These are phyloP conservation scores for Pyrenochaeta sp. DNA, from an alignment of 2,329 filamentous ascomycete species.

Conservation along the genomic window DNA sequence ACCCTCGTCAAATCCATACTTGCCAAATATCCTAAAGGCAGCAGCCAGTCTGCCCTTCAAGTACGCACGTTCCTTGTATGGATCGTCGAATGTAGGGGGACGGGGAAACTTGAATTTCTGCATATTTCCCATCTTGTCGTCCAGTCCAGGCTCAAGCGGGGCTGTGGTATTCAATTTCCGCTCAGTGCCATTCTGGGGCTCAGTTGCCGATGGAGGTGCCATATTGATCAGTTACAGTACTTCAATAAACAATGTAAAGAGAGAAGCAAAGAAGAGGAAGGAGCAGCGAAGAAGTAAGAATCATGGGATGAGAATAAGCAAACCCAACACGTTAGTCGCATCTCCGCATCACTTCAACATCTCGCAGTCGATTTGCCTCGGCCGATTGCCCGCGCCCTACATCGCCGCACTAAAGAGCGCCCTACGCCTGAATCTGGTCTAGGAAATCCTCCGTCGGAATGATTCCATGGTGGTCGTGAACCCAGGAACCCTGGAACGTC, in stretches of 20 bases:
- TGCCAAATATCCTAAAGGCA: conserved; percentile 50
- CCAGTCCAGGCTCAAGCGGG: conserved; percentile 43
- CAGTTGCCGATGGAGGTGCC: conserved; percentile 43
- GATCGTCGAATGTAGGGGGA: conserved; percentile 47
- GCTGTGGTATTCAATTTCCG: conserved; percentile 36
- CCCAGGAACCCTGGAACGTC: neutral
- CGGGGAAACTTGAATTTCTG: conserved; percentile 34
- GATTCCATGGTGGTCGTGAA: neutral
- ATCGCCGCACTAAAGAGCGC: no score
- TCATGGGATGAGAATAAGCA: no score
- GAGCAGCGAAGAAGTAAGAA: neutral
- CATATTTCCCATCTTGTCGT: conserved; percentile 30
- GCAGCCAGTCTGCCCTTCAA: conserved; percentile 48
- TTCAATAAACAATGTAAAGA: neutral
- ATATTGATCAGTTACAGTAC: conserved; percentile 12
- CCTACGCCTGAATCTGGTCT: conserved; percentile 1
- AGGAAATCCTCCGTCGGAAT: neutral
- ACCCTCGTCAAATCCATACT: conserved; percentile 50
- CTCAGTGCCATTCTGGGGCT: conserved; percentile 31
- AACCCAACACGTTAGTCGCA: no score
- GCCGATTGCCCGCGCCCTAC: no score
- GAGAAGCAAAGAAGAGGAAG: neutral
- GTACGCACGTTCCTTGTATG: conserved; percentile 47
- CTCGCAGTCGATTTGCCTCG: conserved; percentile 9
- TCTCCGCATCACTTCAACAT: no score